Evolutionary conservation across 495 filamentous ascomycete genomes (phyloP), one percentile per base, ranked within the genome.

Genomic region (Filosporella fistucella): DNA sequence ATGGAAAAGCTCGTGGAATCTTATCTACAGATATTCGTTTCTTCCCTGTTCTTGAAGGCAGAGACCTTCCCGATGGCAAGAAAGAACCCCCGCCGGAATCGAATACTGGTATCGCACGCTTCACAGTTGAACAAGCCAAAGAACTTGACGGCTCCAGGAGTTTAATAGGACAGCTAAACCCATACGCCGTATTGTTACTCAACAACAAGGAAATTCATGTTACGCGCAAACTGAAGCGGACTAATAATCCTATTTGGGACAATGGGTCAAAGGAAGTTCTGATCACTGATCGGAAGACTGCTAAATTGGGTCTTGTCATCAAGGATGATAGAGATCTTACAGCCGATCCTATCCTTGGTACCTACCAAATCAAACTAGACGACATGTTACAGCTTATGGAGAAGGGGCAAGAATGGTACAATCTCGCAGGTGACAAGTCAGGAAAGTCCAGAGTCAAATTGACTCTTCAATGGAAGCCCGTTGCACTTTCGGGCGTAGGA

Each of bases 361-460:
- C 80, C 14, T 95, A 95, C 62, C 90, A 96, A 59, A 93, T 99
- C 63, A 91, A 88, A 69, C 69, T 97, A 23, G 84, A 95, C 44
- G 90, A 96, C 54, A 86, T 99, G 82, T 65, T 96, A 13, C 86
- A 91, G 47, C 73, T 90, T 66, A 91, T 89, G 81, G 80, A 80
- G 43, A 94, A 94, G 66, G 93, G 93, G 21, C 85, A 93, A 51
- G 88, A 96, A 52, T 99, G 93, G 93, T 97, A 91, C 71, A 86
- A 90, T 44, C 77, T 99, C 21, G 75, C 35, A 20, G 86, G 86
- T 2, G 82, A 76, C 32, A 90, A 89, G 64, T 82, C 79, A 16
- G 93, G 94, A 16, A 35, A n/a, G 32, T 14, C 13, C 18, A 84
- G 89, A 45, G 88, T 78, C 29, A 96, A 97, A 67, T 76, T 97